A percentile compares a stretch with the other conserved stretches of the same genome.
Conservation (phyloP, 768 basidiomycete genomes). For the Lentinula lateritia region DNA sequence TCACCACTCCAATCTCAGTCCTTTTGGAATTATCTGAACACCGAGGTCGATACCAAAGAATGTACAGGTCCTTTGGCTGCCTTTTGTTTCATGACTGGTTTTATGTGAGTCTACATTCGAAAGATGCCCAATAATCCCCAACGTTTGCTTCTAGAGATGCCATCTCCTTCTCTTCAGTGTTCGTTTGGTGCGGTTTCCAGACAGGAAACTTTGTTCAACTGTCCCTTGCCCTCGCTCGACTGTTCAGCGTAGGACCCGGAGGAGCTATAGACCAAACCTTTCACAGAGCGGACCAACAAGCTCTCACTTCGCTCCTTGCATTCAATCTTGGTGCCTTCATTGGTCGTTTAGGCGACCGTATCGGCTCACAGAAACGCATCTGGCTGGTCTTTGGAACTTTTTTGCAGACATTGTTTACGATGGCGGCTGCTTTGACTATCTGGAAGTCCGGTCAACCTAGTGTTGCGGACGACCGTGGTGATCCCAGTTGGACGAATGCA, state of each 20-base stretch:
- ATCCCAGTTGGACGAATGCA: constrained; percentile 67
- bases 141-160: constrained; percentile 42
- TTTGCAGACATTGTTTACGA: constrained; percentile 71
- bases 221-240: constrained; percentile 72
- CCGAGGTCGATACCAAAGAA: constrained; percentile 47
- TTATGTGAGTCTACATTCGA: constrained; percentile 45
- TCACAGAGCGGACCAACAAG: constrained; percentile 80
- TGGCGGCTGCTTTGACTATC: constrained; percentile 63
- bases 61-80: constrained; percentile 51
- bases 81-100: constrained; percentile 78
- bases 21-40: constrained; percentile 31
- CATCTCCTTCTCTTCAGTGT: constrained; percentile 72
- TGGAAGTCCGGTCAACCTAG: constrained; percentile 63
- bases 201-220: constrained; percentile 77
- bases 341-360: constrained; percentile 78
- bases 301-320: constrained; percentile 70
- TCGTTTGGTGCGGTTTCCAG: constrained; percentile 84
- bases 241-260: constrained; percentile 49
- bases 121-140: not conserved
- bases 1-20: constrained; percentile 12
- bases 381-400: constrained; percentile 75
- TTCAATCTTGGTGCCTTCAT: constrained; percentile 76
- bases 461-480: constrained; percentile 46
- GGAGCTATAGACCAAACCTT: constrained; percentile 53
- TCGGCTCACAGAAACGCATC: constrained; percentile 64